Evolutionary conservation across 2,329 filamentous ascomycete genomes (phyloP).

Genomic region (Aspergillus sp.): DNA sequence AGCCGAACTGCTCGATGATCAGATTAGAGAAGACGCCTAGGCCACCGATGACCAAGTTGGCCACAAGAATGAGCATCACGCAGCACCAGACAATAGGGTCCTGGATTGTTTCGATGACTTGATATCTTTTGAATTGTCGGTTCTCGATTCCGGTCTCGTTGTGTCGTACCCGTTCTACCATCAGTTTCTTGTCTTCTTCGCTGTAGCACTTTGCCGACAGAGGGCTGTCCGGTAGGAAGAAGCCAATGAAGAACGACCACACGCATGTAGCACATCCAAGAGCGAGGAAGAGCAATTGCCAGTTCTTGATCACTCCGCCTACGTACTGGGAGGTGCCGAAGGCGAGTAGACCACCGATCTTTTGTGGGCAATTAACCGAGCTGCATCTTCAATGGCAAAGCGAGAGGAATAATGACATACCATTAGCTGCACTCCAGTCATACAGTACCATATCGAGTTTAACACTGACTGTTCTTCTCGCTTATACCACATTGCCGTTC

Average conservation of each 20-base stretch:
- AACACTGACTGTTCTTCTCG: conserved; percentile 64
- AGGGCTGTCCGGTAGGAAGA: conserved; percentile 63
- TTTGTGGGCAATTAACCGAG: too few relatives aligned
- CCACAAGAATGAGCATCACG: conserved; percentile 18
- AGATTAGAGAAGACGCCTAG: conserved; percentile 47
- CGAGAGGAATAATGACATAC: conserved; percentile 27
- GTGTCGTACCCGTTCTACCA: conserved; percentile 57
- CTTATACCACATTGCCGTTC: conserved; percentile 67
- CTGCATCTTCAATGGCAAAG: too few relatives aligned
- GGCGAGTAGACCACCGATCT: conserved; percentile 66
- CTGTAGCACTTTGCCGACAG: conserved; percentile 67
- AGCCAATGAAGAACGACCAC: conserved; percentile 53
- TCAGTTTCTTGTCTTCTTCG: conserved; percentile 62
- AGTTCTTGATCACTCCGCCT: conserved; percentile 56
- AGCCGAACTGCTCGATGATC: conserved; percentile 67
- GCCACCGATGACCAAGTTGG: conserved; percentile 31
- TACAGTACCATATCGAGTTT: conserved; percentile 71
- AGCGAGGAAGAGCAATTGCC: conserved; percentile 65
- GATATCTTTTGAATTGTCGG: conserved; percentile 50
- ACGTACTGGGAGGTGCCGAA: conserved; percentile 50
- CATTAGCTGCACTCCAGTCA: conserved; percentile 66
- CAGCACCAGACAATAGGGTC: conserved; percentile 23
- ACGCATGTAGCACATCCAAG: conserved; percentile 54
- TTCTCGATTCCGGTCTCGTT: conserved; percentile 63
- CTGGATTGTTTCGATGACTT: conserved; percentile 49